phyloP scores from a whole-genome alignment of 495 filamentous ascomycete species.

The Penicillium silybi region DNA sequence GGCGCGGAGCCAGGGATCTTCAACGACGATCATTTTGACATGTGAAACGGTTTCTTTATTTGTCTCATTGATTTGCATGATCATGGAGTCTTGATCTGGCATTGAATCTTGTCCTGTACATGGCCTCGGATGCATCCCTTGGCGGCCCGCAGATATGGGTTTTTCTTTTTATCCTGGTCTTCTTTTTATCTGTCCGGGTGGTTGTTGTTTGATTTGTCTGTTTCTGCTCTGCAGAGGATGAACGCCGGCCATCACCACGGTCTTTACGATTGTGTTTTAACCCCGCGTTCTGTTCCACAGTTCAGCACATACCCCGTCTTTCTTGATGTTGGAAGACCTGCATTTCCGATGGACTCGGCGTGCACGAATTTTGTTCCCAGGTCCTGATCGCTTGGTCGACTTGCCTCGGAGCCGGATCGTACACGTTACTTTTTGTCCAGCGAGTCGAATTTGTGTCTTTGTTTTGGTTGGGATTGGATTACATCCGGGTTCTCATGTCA shows the following conservation, averaged over 20 bases:
- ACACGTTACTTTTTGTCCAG: neutral
- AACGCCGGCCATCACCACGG: neutral
- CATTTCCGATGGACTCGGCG: slow-evolving; percentile 5
- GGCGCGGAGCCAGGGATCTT: slow-evolving; percentile 66
- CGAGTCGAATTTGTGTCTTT: neutral
- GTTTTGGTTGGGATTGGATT: neutral
- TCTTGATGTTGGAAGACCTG: slow-evolving; percentile 9
- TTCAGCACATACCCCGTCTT: slow-evolving; percentile 21
- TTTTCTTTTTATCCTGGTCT: slow-evolving; percentile 19
- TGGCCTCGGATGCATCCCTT: slow-evolving; percentile 28
- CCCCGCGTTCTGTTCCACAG: slow-evolving; percentile 6
- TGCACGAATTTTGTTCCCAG: neutral
- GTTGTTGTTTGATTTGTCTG: slow-evolving; percentile 7
- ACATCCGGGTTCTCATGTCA: slow-evolving; percentile 2
- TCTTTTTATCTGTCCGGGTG: slow-evolving; percentile 1
- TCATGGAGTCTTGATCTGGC: slow-evolving; percentile 42
- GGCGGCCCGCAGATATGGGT: slow-evolving; percentile 24
- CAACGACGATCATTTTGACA: slow-evolving; percentile 70
- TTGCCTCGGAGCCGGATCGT: neutral
- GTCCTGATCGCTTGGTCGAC: neutral
- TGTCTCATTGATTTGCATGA: slow-evolving; percentile 32
- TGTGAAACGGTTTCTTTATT: slow-evolving; percentile 39
- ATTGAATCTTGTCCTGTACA: slow-evolving; percentile 36
- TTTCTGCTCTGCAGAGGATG: slow-evolving; percentile 8
- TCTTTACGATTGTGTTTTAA: slow-evolving; percentile 1